phyloP scores from a whole-genome alignment of 2,329 filamentous ascomycete genomes.

The Penicillium sp. region DNA sequence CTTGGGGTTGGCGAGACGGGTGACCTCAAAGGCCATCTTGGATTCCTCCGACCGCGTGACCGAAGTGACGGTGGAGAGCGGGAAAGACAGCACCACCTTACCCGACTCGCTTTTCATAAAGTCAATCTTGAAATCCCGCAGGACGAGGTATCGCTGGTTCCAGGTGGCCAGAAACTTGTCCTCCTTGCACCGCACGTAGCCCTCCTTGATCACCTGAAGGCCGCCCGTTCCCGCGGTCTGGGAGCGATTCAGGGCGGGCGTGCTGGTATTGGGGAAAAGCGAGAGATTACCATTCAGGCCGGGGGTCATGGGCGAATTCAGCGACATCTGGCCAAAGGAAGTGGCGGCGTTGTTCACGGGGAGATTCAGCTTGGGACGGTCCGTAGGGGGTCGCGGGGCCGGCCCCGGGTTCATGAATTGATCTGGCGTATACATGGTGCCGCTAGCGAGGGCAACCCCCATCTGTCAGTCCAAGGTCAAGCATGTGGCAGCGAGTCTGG shows the following conservation, averaged over 20 bases:
- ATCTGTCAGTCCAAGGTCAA: no score
- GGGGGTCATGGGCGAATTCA: conserved; percentile 59
- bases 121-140: conserved; percentile 88
- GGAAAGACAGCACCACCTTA: conserved; percentile 80
- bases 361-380: conserved; percentile 73
- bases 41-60: conserved; percentile 88
- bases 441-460: conserved; percentile 8
- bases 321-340: conserved; percentile 61
- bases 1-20: conserved; percentile 56
- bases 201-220: conserved; percentile 66
- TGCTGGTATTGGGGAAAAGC: conserved; percentile 63
- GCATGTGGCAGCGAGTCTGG: no score
- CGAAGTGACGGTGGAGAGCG: conserved; percentile 79
- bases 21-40: conserved; percentile 90
- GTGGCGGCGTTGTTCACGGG: conserved; percentile 64
- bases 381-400: conserved; percentile 80
- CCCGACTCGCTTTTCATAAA: conserved; percentile 88
- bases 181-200: conserved; percentile 62
- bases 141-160: conserved; percentile 87
- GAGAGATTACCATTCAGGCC: conserved; percentile 47
- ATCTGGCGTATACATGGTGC: conserved; percentile 55
- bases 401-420: conserved; percentile 96
- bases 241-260: conserved; percentile 59
- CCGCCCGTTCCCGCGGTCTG: conserved; percentile 60
- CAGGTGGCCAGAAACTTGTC: conserved; percentile 70